These are phyloP conservation scores for Maudiozyma turicensis DNA, from an alignment of 805 yeast species.

Conservation along the genomic window DNA sequence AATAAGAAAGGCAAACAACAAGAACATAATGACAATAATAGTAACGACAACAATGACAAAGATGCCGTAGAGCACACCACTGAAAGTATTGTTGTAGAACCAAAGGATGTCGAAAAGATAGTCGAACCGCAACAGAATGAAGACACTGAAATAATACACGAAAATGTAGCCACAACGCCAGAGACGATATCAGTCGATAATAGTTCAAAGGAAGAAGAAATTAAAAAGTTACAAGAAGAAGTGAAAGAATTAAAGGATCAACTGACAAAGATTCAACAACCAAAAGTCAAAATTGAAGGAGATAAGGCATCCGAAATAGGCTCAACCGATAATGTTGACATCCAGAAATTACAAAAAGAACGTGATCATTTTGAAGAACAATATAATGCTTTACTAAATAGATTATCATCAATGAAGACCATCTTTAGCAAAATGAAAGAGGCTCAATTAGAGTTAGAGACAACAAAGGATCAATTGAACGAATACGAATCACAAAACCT, in stretches of 20 bases:
- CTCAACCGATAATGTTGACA: not conserved
- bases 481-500: slow-evolving; percentile 37
- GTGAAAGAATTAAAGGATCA: slow-evolving; percentile 3
- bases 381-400: slow-evolving; percentile 51
- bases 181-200: not conserved
- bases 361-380: slow-evolving; percentile 48
- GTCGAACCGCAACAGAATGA: not conserved
- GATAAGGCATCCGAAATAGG: not conserved
- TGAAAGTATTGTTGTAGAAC: not conserved
- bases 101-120: not conserved
- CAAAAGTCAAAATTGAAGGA: not conserved
- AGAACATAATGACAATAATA: not conserved
- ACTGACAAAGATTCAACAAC: not conserved
- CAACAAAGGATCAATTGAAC: slow-evolving; percentile 40
- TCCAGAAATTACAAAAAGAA: slow-evolving; percentile 36
- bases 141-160: not conserved
- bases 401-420: slow-evolving; percentile 63
- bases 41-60: not conserved
- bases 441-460: slow-evolving; percentile 52
- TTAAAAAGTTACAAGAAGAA: slow-evolving; percentile 2
- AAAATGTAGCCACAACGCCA: not conserved
- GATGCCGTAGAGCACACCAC: not conserved
- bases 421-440: slow-evolving; percentile 67
- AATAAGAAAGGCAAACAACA: slow-evolving; percentile 3
- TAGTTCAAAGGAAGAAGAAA: not conserved